These are phyloP conservation scores for Tolypocladium paradoxum DNA, from an alignment of 2,329 filamentous ascomycete species.

Conservation along the genomic window DNA sequence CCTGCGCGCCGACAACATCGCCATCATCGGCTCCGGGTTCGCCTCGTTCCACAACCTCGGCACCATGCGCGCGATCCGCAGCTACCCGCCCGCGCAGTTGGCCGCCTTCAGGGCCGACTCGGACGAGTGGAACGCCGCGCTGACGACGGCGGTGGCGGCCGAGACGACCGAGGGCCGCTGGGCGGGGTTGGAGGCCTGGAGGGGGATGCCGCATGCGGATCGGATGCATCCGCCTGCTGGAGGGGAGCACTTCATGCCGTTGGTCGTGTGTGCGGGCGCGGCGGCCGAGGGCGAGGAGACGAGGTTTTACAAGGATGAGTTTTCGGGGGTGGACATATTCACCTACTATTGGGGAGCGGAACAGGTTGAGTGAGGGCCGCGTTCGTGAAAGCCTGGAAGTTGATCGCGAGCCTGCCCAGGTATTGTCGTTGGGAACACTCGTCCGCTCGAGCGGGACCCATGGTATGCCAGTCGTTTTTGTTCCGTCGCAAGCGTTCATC, in stretches of 20 bases:
- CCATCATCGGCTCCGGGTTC: slow-evolving; percentile 49
- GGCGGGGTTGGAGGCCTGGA: slow-evolving; percentile 33
- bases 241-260: slow-evolving; percentile 49
- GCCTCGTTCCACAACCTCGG: slow-evolving; percentile 46
- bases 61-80: slow-evolving; percentile 28
- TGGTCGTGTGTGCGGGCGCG: slow-evolving; percentile 44
- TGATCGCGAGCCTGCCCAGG: slow-evolving; percentile 20
- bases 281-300: slow-evolving; percentile 32
- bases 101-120: slow-evolving; percentile 16
- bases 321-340: slow-evolving; percentile 35
- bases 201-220: slow-evolving; percentile 34
- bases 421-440: slow-evolving; percentile 21
- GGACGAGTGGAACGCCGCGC: slow-evolving; percentile 32
- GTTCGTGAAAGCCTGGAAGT: slow-evolving; percentile 18
- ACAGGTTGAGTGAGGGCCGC: slow-evolving; percentile 8
- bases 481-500: slow-evolving; percentile 2
- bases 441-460: slow-evolving; percentile 19
- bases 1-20: slow-evolving; percentile 42
- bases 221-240: slow-evolving; percentile 42
- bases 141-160: slow-evolving; percentile 29
- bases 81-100: slow-evolving; percentile 9
- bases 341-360: slow-evolving; percentile 44
- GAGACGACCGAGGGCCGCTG: slow-evolving; percentile 23
- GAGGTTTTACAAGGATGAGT: slow-evolving; percentile 36
- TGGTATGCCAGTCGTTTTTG: slow-evolving; percentile 8